Evolutionary conservation across 2,329 filamentous ascomycete species (phyloP).

Genomic region (Ambrosiella cleistominuta): DNA sequence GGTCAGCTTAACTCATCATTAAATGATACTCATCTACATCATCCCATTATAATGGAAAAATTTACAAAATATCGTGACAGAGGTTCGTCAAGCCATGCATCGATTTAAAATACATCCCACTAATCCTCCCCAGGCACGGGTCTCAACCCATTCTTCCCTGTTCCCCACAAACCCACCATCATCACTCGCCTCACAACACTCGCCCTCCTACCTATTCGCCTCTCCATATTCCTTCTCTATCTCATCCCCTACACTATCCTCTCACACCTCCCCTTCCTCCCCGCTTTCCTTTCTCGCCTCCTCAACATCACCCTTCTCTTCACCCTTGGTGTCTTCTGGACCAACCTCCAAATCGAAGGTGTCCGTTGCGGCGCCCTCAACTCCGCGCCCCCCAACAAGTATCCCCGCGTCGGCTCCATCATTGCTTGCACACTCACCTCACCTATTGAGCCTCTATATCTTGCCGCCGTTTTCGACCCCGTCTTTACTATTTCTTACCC

Average conservation of each 20-base stretch:
- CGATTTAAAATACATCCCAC: neutral
- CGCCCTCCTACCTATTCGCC: slow-evolving; percentile 62
- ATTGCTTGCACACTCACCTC: slow-evolving; percentile 86
- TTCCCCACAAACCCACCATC: slow-evolving; percentile 42
- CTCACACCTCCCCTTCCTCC: slow-evolving; percentile 62
- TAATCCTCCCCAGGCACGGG: slow-evolving; percentile 55
- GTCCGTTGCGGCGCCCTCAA: slow-evolving; percentile 80
- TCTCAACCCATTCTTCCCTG: slow-evolving; percentile 86
- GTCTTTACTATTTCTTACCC: slow-evolving; percentile 83
- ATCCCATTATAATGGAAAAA: slow-evolving; percentile 57
- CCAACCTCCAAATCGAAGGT: slow-evolving; percentile 93
- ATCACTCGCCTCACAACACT: slow-evolving; percentile 47
- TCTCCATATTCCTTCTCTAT: slow-evolving; percentile 58
- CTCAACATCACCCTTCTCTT: slow-evolving; percentile 75
- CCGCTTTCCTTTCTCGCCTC: slow-evolving; percentile 52
- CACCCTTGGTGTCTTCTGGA: slow-evolving; percentile 92
- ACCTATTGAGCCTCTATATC: slow-evolving; percentile 81
- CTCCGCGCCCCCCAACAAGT: slow-evolving; percentile 51
- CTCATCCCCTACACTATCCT: slow-evolving; percentile 57
- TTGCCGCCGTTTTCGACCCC: slow-evolving; percentile 90
- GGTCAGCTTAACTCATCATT: neutral
- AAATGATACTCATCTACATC: neutral
- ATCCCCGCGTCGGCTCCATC: slow-evolving; percentile 63
- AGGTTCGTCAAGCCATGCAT: slow-evolving; percentile 33
- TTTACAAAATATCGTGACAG: slow-evolving; percentile 84